phyloP scores from a whole-genome alignment of 2,329 filamentous ascomycete genomes.

The Colletotrichum sp. region DNA sequence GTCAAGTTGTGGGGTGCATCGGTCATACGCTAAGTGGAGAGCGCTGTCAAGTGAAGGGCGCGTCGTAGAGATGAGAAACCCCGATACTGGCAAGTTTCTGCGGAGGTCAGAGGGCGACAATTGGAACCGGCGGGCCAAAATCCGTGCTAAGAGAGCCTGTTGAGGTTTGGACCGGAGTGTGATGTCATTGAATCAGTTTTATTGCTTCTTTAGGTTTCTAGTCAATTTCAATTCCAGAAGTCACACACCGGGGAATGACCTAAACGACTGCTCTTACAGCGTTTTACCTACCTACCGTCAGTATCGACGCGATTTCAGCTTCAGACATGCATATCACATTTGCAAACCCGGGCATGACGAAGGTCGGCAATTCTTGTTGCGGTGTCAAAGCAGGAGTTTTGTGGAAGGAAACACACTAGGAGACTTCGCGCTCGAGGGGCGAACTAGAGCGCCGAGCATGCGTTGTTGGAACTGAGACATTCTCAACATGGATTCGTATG shows the following conservation, averaged over 20 bases:
- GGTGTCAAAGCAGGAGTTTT: background rate
- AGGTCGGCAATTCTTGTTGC: background rate
- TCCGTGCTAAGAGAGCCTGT: background rate
- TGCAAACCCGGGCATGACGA: background rate
- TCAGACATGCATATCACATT: background rate
- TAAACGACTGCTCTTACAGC: background rate
- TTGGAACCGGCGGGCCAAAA: background rate
- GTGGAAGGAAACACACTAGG: background rate
- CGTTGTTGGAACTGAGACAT: background rate
- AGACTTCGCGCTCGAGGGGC: background rate
- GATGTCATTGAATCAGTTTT: background rate
- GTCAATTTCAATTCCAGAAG: background rate
- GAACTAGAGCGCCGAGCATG: background rate
- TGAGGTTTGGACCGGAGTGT: background rate
- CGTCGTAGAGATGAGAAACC: background rate
- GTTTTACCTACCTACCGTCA: background rate
- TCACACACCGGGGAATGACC: background rate
- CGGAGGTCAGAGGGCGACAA: background rate
- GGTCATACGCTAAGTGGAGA: background rate
- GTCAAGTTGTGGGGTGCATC: background rate
- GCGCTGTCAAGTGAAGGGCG: background rate
- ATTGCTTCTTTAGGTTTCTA: background rate
- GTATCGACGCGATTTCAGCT: background rate
- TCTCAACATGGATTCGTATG: background rate
- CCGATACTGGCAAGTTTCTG: background rate